Evolutionary conservation across 2,329 filamentous ascomycete species (phyloP), one percentile per base, ranked within the genome.

Genomic region (Stachybotrys elegans): DNA sequence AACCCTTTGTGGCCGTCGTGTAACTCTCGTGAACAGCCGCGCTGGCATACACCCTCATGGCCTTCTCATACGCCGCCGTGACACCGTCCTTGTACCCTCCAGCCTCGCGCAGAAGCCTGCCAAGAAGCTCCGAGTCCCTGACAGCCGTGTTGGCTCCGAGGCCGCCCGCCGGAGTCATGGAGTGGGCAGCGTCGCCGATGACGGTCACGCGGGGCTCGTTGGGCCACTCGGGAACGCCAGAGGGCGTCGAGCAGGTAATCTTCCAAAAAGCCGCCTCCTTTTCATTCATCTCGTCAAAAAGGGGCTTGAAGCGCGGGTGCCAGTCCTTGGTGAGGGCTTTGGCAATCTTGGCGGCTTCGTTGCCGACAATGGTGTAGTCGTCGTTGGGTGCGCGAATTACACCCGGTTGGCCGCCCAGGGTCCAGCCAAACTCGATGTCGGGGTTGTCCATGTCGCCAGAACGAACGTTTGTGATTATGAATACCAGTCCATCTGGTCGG

Each of bases 211-310:
- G 68, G 0, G 73, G 69, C 43, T 80, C 71, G 36, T 79, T 83
- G 8, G 62, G 52, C 81, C 81, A 84, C 36, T 75, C 67, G 0
- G 81, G 80, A 0, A 84, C 76, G 2, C 79, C 79, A 1, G 67
- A 67, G 0, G 79, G 80, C 0, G 69, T 73, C 0, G 78, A 82
- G 50, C 78, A 83, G 2, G 79, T 83, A 39, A 84, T 83, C 52
- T 82, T 84, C 78, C 79, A 83, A 50, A 84, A 84, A 0, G 81
- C 79, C 0, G 80, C 75, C 49, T 84, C 76, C 0, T 59, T 49
- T 44, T 72, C 74, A 5, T 65, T 57, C 75, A 83, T 82, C 27
- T 80, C 52, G 6, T 82, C 76, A 46, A 84, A 75, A 0, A 84
- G 59, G 2, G 78, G 70, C 55, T 67, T 72, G 37, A 84, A 60